Base-by-base conservation (phyloP, 805 yeast species). In the Candida namnaoensis region DNA sequence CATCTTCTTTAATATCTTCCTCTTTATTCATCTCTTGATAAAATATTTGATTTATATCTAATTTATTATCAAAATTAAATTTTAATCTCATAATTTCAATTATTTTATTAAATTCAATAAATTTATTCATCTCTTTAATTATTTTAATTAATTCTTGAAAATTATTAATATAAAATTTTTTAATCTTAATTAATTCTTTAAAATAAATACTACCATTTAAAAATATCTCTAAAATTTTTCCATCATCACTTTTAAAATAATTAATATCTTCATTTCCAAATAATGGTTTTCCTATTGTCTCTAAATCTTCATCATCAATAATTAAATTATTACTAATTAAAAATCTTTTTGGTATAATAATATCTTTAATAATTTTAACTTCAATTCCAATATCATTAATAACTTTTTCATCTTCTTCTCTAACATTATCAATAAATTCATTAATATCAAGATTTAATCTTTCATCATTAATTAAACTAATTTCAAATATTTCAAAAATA, bases 381-480 rank as follows among this genome's bases (percentile, higher is more conserved):
- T 35, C 28, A 32, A 47, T 42, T 10, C 47, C 52, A 24, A 47
- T 44, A 19, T 50, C 52, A 13, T 42, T 38, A 1, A 34, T 25
- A 5, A 15, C 30, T 2, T 37, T 32, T 3, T 40, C 36, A 11
- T 36, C 32, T 5, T 23, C 36, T 3, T 24, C 23, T 12, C 34
- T 5, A 4, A 23, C 5, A 32, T 36, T 9, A 4, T 7, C 2
- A 8, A 10, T 8, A 26, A 26, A 26, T 10, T 26, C 10, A 7
- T 4, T 26, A 26, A 26, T 26, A 26, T 26, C 10, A 8, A 49
- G 27, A 4, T 32, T 13, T 1, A 47, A 23, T 15, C 47, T 35
- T 8, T 52, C 59, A 44, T 54, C 59, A 19, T 37, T 41, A 1
- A 40, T 38, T 1, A 54, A 14, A 3, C 41, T 42, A 2, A 54